Base-by-base conservation (phyloP, 2,329 filamentous ascomycete species). In the Biscogniauxia marginata region DNA sequence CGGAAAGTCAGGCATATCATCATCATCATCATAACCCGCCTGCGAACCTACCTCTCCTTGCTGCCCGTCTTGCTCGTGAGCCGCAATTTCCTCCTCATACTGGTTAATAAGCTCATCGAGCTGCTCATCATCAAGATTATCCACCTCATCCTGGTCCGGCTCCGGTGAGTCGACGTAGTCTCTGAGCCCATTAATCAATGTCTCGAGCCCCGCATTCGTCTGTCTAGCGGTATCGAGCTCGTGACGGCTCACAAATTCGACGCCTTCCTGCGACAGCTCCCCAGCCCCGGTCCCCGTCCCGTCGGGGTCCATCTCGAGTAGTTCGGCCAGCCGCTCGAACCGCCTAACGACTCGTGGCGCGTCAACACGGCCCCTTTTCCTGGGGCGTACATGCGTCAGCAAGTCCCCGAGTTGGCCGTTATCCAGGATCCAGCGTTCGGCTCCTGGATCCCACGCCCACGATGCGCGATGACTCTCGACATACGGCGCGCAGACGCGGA, bases 301-400 rank as follows among this genome's bases (percentile, higher is more conserved):
- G n/a, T n/a, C n/a, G 30, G 22, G 43, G 25, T 57, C 34, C 4
- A 57, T 18, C 2, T 61, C 58, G 34, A 49, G 45, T 1, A 58
- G 23, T 22, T 43, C 44, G 2, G 44, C 56, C 11, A 58, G 19
- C 11, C 55, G 52, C 2, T 63, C 55, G 20, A 58, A 59, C 16
- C 45, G 57, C 9, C 21, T 21, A 16, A 63, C 6, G 46, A 56
- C 16, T 3, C 20, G 7, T 3, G 54, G 54, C 6, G 39, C 54
- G 20, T 61, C 49, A n/a, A 57, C 50, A 6, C 18, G 46, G 22
- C 48, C 46, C 6, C 58, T 52, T n/a, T 51, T 45, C 0, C 16
- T 13, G 2, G 56, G 49, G 7, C 23, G 23, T 21, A 18, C n/a
- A 18, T 18, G 46, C 11, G 21, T 20, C 16, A 20, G 47, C 2